phyloP scores from a whole-genome alignment of 164 flowering plant species.

The Akebia trifoliata region DNA sequence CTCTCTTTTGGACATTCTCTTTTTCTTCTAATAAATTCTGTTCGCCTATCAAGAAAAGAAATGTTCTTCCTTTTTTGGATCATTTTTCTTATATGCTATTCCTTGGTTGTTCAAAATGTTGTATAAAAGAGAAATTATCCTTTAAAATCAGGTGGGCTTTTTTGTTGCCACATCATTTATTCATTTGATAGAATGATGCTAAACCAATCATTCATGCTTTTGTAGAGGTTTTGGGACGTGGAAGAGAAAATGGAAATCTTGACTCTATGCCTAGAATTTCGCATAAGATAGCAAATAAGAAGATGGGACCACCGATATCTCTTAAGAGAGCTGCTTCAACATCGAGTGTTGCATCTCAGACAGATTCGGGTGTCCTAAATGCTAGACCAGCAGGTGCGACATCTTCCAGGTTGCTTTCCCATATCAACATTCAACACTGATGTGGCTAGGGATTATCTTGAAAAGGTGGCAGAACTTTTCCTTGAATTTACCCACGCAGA shows the following conservation, averaged over 20 bases:
- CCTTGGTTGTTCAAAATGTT: not conserved
- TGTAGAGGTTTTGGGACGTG: constrained; percentile 85
- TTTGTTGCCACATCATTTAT: not conserved
- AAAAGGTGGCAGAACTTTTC: constrained; percentile 90
- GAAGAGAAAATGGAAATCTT: constrained; percentile 68
- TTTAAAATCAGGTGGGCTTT: not conserved
- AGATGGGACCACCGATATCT: constrained; percentile 37
- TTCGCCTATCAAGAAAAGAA: too few species aligned
- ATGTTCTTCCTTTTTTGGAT: too few species aligned
- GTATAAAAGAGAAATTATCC: not conserved
- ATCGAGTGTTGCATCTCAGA: constrained; percentile 81
- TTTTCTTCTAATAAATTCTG: too few species aligned
- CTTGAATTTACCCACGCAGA: constrained; percentile 92
- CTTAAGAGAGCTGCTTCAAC: constrained; percentile 68
- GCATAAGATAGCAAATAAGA: constrained; percentile 50
- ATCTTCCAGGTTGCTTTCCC: constrained; percentile 88
- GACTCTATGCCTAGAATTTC: constrained; percentile 63
- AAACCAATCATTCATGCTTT: constrained; percentile 10
- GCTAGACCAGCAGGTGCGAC: constrained; percentile 97
- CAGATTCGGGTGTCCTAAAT: constrained; percentile 92
- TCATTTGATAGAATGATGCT: constrained; percentile 2
- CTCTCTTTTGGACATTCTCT: too few species aligned
- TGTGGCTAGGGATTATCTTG: constrained; percentile 89
- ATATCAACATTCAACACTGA: constrained; percentile 82
- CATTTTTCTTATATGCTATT: too few species aligned